Conservation (phyloP, 2,329 filamentous ascomycete genomes). For the Chaetomiaceae sp. region DNA sequence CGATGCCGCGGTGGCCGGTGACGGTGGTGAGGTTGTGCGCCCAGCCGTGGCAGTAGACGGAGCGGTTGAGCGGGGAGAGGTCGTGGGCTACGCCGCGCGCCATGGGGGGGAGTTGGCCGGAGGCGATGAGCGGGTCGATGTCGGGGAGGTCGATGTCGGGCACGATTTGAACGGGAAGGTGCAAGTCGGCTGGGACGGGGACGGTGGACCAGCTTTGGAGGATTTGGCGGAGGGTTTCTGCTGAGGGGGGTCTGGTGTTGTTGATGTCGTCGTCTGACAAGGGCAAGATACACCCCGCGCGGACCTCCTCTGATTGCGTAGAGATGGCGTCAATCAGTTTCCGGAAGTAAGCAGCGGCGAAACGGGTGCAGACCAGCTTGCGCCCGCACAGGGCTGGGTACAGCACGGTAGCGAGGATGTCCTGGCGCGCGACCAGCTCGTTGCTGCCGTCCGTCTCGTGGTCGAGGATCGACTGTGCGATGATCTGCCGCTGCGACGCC, state of each 20-base stretch:
- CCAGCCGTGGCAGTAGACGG: constrained; percentile 71
- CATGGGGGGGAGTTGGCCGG: constrained; percentile 47
- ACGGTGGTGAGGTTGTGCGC: constrained; percentile 55
- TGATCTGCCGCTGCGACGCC: constrained; percentile 51
- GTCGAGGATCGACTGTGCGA: constrained; percentile 47
- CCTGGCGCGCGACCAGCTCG: constrained; percentile 31
- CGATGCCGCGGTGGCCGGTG: constrained; percentile 63
- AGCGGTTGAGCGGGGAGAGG: constrained; percentile 46
- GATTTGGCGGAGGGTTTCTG: constrained; percentile 20
- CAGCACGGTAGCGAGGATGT: constrained; percentile 43
- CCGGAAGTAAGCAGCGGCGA: constrained; percentile 60
- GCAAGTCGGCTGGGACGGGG: constrained; percentile 32
- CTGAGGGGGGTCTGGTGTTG: neutral
- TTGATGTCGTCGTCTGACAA: constrained; percentile 8
- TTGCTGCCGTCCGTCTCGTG: constrained; percentile 56
- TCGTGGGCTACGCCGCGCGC: constrained; percentile 24
- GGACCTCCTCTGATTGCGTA: constrained; percentile 51
- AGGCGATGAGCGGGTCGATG: constrained; percentile 33
- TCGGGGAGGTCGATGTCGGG: constrained; percentile 36
- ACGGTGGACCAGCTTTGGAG: constrained; percentile 35
- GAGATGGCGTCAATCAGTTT: constrained; percentile 60
- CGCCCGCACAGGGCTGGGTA: constrained; percentile 55
- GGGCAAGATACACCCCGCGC: constrained; percentile 50
- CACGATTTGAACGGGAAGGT: constrained; percentile 54
- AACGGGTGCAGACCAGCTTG: constrained; percentile 57